Conservation (phyloP, 495 filamentous ascomycete genomes). For the Penicillium chermesinum region DNA sequence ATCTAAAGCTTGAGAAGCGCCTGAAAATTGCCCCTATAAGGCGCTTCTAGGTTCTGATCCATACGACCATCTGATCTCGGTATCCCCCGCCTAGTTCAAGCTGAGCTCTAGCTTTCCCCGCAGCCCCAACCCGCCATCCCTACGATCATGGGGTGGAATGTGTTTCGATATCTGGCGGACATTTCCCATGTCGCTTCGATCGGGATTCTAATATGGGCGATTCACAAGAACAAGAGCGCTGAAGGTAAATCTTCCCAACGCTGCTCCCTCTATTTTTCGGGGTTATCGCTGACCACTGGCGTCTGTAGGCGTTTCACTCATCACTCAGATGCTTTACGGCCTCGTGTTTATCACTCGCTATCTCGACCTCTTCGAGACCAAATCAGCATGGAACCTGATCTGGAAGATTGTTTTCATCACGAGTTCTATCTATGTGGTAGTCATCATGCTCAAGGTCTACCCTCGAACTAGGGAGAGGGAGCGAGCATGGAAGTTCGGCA, state of each 20-base stretch:
- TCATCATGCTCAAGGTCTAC: conserved; percentile 79
- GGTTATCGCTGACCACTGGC: conserved; percentile 8
- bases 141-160: conserved; percentile 44
- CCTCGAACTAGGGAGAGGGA: conserved; percentile 86
- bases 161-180: conserved; percentile 79
- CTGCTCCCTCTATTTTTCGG: background rate
- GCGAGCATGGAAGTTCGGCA: conserved; percentile 82
- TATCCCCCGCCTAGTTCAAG: background rate
- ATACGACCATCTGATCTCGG: background rate
- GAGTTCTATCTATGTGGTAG: conserved; percentile 82
- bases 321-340: conserved; percentile 86
- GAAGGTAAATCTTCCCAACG: conserved; percentile 56
- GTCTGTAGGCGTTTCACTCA: conserved; percentile 74
- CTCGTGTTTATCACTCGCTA: conserved; percentile 84
- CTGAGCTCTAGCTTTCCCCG: background rate
- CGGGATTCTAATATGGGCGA: conserved; percentile 84
- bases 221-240: conserved; percentile 80
- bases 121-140: conserved; percentile 7
- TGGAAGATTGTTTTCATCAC: conserved; percentile 82
- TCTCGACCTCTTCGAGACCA: conserved; percentile 64
- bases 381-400: conserved; percentile 50
- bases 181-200: conserved; percentile 79
- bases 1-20: background rate
- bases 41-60: background rate
- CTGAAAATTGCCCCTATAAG: background rate